Base-by-base conservation (phyloP, 306 rosid species). In the Vigna unguiculata region DNA sequence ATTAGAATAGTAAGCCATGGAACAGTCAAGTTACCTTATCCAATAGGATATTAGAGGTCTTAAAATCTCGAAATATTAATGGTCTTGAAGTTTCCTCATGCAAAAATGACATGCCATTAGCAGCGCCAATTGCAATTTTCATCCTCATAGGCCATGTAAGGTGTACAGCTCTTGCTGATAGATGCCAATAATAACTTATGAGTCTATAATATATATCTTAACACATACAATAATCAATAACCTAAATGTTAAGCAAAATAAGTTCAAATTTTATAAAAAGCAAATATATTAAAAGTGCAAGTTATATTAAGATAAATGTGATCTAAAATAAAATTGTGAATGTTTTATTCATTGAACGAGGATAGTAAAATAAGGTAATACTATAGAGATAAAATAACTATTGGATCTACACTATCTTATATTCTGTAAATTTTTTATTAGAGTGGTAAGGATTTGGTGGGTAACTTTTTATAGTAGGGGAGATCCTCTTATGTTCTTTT, bases 41-140 rank as follows among this genome's bases (percentile, higher is more conserved):
- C 73, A 90, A 68, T 5, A 92, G 40, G 48, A 90, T 66, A 49
- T 87, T 92, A 3, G 93, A 87, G 34, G 97, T 80, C 67, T 92
- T 92, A 43, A 90, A 90, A 70, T 90, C 96, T 55, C 93, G 80
- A 65, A 76, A 92, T 9, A 88, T 90, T 4, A 90, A 76, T 19
- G 85, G 88, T 65, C 66, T 90, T 15, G 78, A 72, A 55, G 87
- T 77, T 65, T 92, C 89, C 53, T 90, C 90, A 25, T 92, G 96
- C 47, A 92, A 80, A 83, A 79, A 92, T 11, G 93, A 88, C 61
- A 92, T 93, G 11, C 93, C 93, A 73, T 79, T 85, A 13, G 97
- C 97, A 41, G 89, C 93, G 67, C 86, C 96, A 28, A 88, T 74
- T 38, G 81, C 80, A 30, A 88, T 82, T 78, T 84, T 88, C 84